Base-by-base conservation (phyloP, 306 rosid species). In the Castanopsis chinensis region DNA sequence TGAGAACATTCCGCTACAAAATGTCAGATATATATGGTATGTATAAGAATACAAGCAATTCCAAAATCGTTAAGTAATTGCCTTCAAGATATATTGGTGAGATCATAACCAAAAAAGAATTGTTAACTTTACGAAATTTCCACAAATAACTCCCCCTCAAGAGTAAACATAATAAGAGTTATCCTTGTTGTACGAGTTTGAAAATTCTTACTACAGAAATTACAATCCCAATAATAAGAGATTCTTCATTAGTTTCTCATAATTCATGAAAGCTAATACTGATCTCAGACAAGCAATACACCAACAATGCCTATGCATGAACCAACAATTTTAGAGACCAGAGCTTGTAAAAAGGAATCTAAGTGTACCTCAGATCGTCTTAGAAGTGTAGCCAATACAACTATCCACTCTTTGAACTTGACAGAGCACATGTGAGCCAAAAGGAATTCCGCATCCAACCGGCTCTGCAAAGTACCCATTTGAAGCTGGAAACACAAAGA, bases 371-470 rank as follows among this genome's bases (percentile, higher is more conserved):
- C 98, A 11, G 97, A 88, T 30, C 94, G 94, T 75, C 99, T 89
- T 76, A 95, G 84, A 49, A 95, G 96, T 43, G 99, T 95, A 27
- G 98, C 99, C 71, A 93, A 86, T 78, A 93, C 99, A 76, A 93
- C 99, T 84, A 95, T 95, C 99, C 99, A 95, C 86, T 95, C 98
- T 87, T 93, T 93, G 78, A 95, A 95, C 86, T 93, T 95, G 80
- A 95, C 98, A 17, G 96, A 93, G 87, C 99, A 93, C 99, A 95
- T 91, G 70, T 91, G 92, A 69, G 97, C 94, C 86, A 95, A 85
- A 78, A 91, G 98, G 83, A 95, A 95, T 78, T 95, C 98, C 14
- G 98, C 99, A 80, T 95, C 99, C 92, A 95, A 82, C 74, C 98
- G 91, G 76, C 97, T 95, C 85, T 95, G 97, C 73, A 90, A 82